These are phyloP conservation scores for Panaeolus papilionaceus DNA, from an alignment of 768 basidiomycete genomes.

Conservation along the genomic window DNA sequence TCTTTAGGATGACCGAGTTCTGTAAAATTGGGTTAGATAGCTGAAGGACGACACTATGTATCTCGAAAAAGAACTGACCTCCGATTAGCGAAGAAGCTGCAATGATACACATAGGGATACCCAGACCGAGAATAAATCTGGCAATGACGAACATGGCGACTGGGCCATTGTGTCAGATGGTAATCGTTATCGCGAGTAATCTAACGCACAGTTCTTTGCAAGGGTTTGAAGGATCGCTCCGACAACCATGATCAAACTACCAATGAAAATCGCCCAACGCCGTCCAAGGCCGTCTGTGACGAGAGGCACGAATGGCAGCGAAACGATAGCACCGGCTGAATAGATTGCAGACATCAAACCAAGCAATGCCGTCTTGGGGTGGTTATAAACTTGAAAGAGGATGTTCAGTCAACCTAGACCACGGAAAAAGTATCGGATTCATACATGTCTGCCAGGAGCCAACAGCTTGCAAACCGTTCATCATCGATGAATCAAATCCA, in stretches of 20 bases:
- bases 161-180: conserved; percentile 26
- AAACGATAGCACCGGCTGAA: conserved; percentile 62
- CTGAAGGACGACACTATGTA: not conserved
- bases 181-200: not conserved
- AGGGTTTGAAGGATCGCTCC: conserved; percentile 53
- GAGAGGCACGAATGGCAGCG: conserved; percentile 58
- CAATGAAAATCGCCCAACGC: conserved; percentile 54
- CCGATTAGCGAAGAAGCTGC: conserved; percentile 71
- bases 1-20: conserved; percentile 76
- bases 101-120: conserved; percentile 66
- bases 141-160: conserved; percentile 66
- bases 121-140: conserved; percentile 62
- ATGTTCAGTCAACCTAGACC: not conserved
- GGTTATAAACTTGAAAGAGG: conserved; percentile 50
- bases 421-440: conserved; percentile 15
- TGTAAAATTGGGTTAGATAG: conserved; percentile 19
- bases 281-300: conserved; percentile 60
- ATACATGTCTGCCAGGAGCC: conserved; percentile 61
- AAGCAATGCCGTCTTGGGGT: conserved; percentile 58
- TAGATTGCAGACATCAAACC: conserved; percentile 67
- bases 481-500: conserved; percentile 69
- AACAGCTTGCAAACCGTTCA: conserved; percentile 67
- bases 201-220: conserved; percentile 51
- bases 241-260: conserved; percentile 55
- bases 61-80: conserved; percentile 34